Base-by-base conservation (phyloP, 805 yeast genomes). In the Candida tibetensis region DNA sequence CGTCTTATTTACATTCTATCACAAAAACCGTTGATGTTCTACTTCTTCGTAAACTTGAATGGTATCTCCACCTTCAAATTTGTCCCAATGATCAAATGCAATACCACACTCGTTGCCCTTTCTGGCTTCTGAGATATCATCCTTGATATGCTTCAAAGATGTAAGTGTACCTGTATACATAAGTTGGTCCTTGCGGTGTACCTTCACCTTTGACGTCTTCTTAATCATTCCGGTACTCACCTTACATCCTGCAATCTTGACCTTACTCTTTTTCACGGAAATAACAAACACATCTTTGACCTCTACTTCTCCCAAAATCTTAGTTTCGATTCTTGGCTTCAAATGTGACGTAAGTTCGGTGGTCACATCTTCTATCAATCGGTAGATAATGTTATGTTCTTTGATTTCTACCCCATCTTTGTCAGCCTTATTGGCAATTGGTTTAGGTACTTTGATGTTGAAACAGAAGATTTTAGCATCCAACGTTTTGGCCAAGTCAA, bases 41-140 rank as follows among this genome's bases (percentile, higher is more conserved):
- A 77, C 66, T 46, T 81, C 85, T 58, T 89, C 95, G 47, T 74
- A 79, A 2, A 80, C 82, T 53, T 86, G 82, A 17, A 93, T 69
- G 3, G 68, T 52, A 62, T 93, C 98, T 13, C 95, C 96, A 14
- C 69, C 80, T 48, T 79, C 74, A 52, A 84, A 85, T 21, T 69
- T 75, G 30, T 76, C 78, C 81, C 88, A 88, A 30, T 65, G 63
- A 2, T 71, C 77, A 46, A 93, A 79, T 0, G 87, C 66, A 17
- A 91, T 57, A 37, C 99, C 99, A 69, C 97, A 93, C 50, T 93
- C 99, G 19, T 76, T 75, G 19, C 96, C 97, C 62, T 86, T 90
- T 41, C 77, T 77, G 6, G 85, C 86, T 52, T 84, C 91, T 1
- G 64, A 48, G 4, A 82, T 85, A 48, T 86, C 95, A 31, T 86